A percentile compares a stretch with the other conserved stretches of the same genome.
Conservation (phyloP, 805 yeast species). For the Yarrowia deformans region DNA sequence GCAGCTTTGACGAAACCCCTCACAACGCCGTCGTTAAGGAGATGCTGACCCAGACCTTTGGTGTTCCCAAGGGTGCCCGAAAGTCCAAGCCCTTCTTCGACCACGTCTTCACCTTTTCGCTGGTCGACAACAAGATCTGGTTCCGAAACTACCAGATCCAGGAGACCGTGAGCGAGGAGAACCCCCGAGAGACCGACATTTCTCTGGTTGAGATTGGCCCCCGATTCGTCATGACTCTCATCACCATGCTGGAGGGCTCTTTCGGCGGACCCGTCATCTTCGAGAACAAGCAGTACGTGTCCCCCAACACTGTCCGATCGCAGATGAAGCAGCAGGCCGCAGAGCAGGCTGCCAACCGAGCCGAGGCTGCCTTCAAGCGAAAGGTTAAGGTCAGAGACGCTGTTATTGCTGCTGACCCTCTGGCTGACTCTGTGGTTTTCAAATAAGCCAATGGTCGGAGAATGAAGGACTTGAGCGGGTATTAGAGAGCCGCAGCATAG, state of each 20-base stretch:
- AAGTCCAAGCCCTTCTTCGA: conserved; percentile 94
- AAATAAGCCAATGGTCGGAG: conserved; percentile 51
- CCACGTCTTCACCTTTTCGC: conserved; percentile 90
- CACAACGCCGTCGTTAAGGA: conserved; percentile 84
- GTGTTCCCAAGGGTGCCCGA: conserved; percentile 94
- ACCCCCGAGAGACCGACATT: conserved; percentile 61
- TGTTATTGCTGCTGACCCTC: conserved; percentile 77
- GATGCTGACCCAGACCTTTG: conserved; percentile 79
- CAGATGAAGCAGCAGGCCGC: conserved; percentile 84
- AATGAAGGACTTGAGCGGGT: not conserved
- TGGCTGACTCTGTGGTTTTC: conserved; percentile 78
- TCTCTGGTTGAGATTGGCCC: conserved; percentile 96
- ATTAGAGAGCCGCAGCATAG: not conserved
- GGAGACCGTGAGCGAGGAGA: conserved; percentile 63
- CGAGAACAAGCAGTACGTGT: conserved; percentile 95
- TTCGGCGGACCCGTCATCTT: conserved; percentile 97
- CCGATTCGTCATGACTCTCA: conserved; percentile 89
- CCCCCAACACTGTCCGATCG: conserved; percentile 94
- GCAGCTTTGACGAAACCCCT: conserved; percentile 70
- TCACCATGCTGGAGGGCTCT: conserved; percentile 92
- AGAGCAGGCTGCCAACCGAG: conserved; percentile 74
- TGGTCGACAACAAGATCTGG: conserved; percentile 95
- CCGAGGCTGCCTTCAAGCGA: conserved; percentile 77
- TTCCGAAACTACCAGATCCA: conserved; percentile 91
- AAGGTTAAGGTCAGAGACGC: conserved; percentile 78